These are phyloP conservation scores for Wickerhamiella alocasiicola DNA, from an alignment of 805 yeast genomes.

Conservation along the genomic window DNA sequence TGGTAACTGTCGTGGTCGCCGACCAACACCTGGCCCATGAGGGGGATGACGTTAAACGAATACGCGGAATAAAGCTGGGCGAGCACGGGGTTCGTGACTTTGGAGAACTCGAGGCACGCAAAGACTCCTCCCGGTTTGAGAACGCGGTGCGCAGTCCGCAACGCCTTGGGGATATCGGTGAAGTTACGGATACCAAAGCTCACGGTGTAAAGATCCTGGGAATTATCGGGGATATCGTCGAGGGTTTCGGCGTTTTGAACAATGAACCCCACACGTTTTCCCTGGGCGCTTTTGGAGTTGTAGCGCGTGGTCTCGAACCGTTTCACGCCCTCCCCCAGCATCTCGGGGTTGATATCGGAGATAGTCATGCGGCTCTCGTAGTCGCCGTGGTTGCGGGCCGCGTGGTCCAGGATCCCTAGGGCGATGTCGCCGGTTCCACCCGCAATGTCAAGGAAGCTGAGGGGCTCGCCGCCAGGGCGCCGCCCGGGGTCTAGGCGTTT, in stretches of 20 bases:
- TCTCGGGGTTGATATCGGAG: constrained; percentile 90
- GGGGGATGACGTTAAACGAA: constrained; percentile 76
- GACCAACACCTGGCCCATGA: constrained; percentile 92
- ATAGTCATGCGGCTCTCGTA: constrained; percentile 68
- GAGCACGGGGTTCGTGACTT: constrained; percentile 67
- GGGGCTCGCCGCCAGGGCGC: constrained; percentile 75
- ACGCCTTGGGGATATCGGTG: constrained; percentile 86
- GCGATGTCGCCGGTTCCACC: constrained; percentile 99
- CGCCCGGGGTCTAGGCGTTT: constrained; percentile 82
- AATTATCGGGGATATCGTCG: constrained; percentile 70
- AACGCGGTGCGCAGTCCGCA: constrained; percentile 89
- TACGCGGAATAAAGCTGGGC: constrained; percentile 75
- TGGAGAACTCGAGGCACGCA: constrained; percentile 90
- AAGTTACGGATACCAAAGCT: constrained; percentile 97
- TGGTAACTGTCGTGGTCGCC: constrained; percentile 94
- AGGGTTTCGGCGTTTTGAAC: constrained; percentile 89
- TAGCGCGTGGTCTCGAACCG: constrained; percentile 39
- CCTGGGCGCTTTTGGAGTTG: constrained; percentile 38
- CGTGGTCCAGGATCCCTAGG: constrained; percentile 86
- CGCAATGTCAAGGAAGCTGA: constrained; percentile 88
- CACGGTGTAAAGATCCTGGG: constrained; percentile 90
- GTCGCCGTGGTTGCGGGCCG: constrained; percentile 66
- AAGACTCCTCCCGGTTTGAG: constrained; percentile 96
- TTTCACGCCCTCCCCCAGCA: constrained; percentile 84
- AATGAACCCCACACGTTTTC: constrained; percentile 60